These are phyloP conservation scores for Exophiala oligosperma DNA, from an alignment of 2,329 filamentous ascomycete species.

Conservation along the genomic window DNA sequence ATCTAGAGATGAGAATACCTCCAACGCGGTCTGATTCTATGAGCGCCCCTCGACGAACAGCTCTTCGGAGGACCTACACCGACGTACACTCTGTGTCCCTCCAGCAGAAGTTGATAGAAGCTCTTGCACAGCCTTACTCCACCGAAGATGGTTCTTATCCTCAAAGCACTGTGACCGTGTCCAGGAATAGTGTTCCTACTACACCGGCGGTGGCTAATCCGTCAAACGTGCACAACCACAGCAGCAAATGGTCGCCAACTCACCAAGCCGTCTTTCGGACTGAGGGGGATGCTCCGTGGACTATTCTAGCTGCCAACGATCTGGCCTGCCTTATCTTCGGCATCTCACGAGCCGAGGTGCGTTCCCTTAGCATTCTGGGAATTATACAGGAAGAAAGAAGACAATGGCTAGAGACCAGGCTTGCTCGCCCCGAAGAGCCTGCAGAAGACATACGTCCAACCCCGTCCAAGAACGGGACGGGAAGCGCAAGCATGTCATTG, in stretches of 20 bases:
- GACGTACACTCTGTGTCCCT: slow-evolving; percentile 73
- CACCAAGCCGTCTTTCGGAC: slow-evolving; percentile 98
- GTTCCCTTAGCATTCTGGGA: slow-evolving; percentile 91
- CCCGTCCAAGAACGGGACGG: slow-evolving; percentile 30
- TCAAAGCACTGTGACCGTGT: slow-evolving; percentile 39
- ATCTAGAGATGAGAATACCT: slow-evolving; percentile 22
- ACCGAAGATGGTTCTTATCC: slow-evolving; percentile 47
- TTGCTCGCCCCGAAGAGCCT: slow-evolving; percentile 47
- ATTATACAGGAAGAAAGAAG: slow-evolving; percentile 88
- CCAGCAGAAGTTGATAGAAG: slow-evolving; percentile 81
- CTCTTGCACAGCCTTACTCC: slow-evolving; percentile 77
- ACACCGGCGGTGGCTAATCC: slow-evolving; percentile 6
- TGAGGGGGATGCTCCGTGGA: slow-evolving; percentile 87
- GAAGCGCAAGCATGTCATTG: slow-evolving; percentile 34
- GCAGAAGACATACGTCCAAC: slow-evolving; percentile 17
- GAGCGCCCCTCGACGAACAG: slow-evolving; percentile 58
- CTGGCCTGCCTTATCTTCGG: slow-evolving; percentile 96
- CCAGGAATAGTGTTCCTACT: slow-evolving; percentile 6
- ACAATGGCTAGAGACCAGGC: slow-evolving; percentile 84
- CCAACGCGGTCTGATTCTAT: slow-evolving; percentile 23
- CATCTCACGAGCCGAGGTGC: slow-evolving; percentile 93
- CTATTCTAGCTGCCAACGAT: slow-evolving; percentile 93
- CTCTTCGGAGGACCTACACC: slow-evolving; percentile 82
- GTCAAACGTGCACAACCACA: slow-evolving; percentile 76
- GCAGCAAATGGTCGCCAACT: slow-evolving; percentile 84